These are phyloP conservation scores for Bacidia rubella DNA, from an alignment of 495 filamentous ascomycete genomes.

Conservation along the genomic window DNA sequence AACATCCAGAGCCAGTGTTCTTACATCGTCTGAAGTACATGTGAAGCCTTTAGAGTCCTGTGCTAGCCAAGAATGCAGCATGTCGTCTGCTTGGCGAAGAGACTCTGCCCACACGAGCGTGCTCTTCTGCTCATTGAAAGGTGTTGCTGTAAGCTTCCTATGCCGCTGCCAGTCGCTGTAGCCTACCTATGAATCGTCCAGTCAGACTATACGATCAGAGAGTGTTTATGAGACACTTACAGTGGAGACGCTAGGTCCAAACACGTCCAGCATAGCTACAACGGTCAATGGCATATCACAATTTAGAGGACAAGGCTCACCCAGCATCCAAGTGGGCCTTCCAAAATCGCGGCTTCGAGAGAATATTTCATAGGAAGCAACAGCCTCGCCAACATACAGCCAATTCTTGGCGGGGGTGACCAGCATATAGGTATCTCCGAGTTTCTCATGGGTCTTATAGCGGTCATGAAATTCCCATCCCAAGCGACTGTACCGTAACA, in stretches of 20 bases:
- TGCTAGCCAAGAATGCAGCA: conserved; percentile 27
- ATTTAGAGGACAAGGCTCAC: no score
- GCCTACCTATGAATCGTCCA: conserved; percentile 7
- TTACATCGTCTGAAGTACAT: conserved; percentile 23
- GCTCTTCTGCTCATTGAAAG: conserved; percentile 34
- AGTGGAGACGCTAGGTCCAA: background rate
- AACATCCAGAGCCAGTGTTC: conserved; percentile 28
- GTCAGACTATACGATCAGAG: background rate
- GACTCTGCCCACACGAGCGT: conserved; percentile 30
- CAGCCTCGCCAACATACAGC: background rate
- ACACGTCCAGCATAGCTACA: background rate
- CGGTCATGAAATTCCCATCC: conserved; percentile 10
- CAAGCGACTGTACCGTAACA: background rate
- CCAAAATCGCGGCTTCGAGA: conserved; percentile 5
- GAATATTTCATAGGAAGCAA: conserved; percentile 2
- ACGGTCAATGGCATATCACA: no score
- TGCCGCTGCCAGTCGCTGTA: conserved; percentile 30
- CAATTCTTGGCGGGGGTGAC: conserved; percentile 4
- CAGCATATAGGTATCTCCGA: conserved; percentile 1
- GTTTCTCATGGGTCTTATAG: background rate
- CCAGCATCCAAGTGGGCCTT: conserved; percentile 4
- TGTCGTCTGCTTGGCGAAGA: conserved; percentile 24
- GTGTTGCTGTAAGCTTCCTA: conserved; percentile 24
- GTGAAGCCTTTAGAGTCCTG: conserved; percentile 9
- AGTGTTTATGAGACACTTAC: background rate